A percentile compares a stretch with the other conserved stretches of the same genome.
These are phyloP conservation scores for Diaporthe capsici DNA, from an alignment of 2,329 filamentous ascomycete species.

Conservation along the genomic window DNA sequence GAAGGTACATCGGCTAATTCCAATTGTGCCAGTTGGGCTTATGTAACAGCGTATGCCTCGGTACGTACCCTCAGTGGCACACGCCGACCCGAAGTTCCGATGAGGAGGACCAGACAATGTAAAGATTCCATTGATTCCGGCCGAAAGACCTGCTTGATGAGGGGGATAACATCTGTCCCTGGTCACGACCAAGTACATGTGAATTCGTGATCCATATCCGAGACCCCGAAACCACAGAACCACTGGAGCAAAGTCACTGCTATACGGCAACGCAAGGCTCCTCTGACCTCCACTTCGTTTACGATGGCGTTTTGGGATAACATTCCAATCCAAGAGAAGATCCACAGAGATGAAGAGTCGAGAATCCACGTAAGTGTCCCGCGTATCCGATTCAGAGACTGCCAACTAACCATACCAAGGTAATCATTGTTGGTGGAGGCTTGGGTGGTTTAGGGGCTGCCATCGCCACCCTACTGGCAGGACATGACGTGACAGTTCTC, in stretches of 20 bases:
- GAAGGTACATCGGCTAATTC: background rate
- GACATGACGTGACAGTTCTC: conserved; percentile 63
- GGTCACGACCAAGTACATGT: too few relatives aligned
- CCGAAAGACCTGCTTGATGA: background rate
- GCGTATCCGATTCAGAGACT: background rate
- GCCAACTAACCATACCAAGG: conserved; percentile 45
- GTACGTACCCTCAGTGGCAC: background rate
- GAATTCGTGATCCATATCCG: background rate
- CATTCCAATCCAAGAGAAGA: conserved; percentile 23
- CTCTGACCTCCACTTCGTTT: background rate
- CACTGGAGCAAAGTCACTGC: background rate
- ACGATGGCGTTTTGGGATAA: conserved; percentile 7
- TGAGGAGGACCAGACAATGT: background rate
- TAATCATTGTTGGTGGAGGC: conserved; percentile 69
- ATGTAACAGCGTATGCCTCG: background rate
- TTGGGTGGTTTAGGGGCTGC: conserved; percentile 67
- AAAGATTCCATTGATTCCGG: background rate
- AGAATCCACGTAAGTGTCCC: conserved; percentile 29
- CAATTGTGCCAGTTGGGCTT: background rate
- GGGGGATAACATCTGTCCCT: background rate
- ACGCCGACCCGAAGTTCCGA: conserved; percentile 3
- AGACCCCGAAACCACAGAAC: background rate
- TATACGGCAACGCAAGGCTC: background rate
- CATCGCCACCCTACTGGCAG: conserved; percentile 60
- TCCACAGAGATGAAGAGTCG: conserved; percentile 32